Evolutionary conservation across 2,329 filamentous ascomycete species (phyloP).

Genomic region (Colletotrichum sp.): DNA sequence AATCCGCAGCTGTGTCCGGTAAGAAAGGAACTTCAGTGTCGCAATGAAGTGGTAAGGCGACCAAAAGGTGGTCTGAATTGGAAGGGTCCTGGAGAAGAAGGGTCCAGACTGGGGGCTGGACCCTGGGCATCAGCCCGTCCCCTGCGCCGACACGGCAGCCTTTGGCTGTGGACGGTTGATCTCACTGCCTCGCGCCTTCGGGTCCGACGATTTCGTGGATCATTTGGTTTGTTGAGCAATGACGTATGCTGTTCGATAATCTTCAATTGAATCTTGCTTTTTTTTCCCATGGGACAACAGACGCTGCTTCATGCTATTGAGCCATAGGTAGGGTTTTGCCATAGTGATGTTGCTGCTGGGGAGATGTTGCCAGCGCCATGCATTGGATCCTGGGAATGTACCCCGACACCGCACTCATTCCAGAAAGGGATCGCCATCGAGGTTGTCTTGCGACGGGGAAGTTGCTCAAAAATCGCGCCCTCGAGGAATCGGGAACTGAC

Average conservation of each 20-base stretch:
- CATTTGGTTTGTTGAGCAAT: background rate
- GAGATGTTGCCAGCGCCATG: background rate
- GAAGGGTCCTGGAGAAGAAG: background rate
- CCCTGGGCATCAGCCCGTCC: background rate
- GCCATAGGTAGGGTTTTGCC: background rate
- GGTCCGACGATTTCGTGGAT: background rate
- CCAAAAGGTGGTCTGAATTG: background rate
- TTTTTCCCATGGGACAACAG: background rate
- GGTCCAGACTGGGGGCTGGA: background rate
- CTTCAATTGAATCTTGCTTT: background rate
- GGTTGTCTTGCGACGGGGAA: background rate
- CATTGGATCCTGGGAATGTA: background rate
- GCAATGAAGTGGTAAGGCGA: background rate
- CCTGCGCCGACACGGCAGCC: background rate
- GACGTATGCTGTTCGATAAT: background rate
- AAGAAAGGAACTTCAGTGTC: background rate
- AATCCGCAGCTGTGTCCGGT: background rate
- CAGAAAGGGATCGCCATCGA: background rate
- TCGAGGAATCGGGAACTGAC: background rate
- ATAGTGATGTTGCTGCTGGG: background rate
- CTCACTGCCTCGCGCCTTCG: background rate
- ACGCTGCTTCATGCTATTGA: background rate
- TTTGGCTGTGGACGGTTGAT: background rate
- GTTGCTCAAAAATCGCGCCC: background rate
- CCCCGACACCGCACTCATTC: background rate